Base-by-base conservation (phyloP, 495 filamentous ascomycete species). In the Tuber borchii region DNA sequence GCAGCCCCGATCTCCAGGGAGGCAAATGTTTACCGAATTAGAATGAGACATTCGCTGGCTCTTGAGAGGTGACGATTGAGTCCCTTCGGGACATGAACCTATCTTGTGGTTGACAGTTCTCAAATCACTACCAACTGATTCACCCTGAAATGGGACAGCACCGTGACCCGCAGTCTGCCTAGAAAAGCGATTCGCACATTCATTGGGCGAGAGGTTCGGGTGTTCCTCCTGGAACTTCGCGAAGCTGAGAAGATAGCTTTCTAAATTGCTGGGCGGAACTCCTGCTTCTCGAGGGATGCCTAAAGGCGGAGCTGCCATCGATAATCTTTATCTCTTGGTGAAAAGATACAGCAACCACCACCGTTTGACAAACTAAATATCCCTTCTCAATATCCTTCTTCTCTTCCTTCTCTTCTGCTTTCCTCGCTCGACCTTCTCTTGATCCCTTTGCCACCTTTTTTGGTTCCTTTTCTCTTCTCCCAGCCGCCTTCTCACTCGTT, bases 251-350 rank as follows among this genome's bases (percentile, higher is more conserved):
- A 79, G 70, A 43, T 73, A 71, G 69, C 51, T 65, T 65, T 65
- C 31, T 65, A 65, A 65, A 65, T 19, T 31, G 45, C 20, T 17
- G 26, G 9, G 56, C 56, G 56, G 26, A 17, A 22, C 56, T 6
- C 26, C 56, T 34, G 31, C 56, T 19, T 31, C 26, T 65, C 26
- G 12, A 26, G 56, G 14, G 56, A 40, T 44, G 76, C 48, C 65
- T 48, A 74, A 76, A 71, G 68, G 77, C 40, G 48, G 73, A 76
- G 78, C 45, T 75, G 78, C 78, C 78, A 79, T 79, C 77, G 26
- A 34, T 31, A 34, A 31, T 34, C 56, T 65, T 65, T 65, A 65
- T 65, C 26, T 65, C 56, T 65, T 8, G 14, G 56, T 17, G 26
- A 26, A 61, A 61, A 61, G 51, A 61, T 61, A 65, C 56, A 65